phyloP scores from a whole-genome alignment of 2,329 filamentous ascomycete species.

The Fonsecaea erecta region DNA sequence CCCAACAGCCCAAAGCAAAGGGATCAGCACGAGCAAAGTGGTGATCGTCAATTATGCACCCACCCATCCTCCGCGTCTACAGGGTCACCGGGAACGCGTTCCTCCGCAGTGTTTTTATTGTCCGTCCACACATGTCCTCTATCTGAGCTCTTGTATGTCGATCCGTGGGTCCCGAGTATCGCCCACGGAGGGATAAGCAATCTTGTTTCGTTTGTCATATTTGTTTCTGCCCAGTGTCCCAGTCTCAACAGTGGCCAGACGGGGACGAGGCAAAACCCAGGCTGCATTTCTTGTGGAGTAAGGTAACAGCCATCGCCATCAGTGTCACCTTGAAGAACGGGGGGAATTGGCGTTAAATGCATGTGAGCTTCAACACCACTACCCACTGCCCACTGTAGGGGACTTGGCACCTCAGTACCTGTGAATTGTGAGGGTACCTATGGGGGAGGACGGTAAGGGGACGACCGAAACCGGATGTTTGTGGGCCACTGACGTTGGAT shows the following conservation, averaged over 20 bases:
- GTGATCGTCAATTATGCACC: slow-evolving; percentile 4
- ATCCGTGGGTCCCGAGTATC: neutral
- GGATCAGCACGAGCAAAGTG: slow-evolving; percentile 3
- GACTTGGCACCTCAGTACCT: neutral
- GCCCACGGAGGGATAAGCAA: neutral
- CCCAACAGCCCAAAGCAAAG: neutral
- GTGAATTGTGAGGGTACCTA: neutral
- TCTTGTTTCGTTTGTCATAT: neutral
- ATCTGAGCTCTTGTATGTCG: neutral
- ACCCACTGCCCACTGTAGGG: neutral
- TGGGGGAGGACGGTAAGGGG: neutral
- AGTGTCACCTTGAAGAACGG: neutral
- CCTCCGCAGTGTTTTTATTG: neutral
- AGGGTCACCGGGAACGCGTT: neutral
- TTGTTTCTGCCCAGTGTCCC: neutral
- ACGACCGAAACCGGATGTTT: neutral
- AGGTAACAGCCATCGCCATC: slow-evolving; percentile 3
- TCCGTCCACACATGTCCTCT: neutral
- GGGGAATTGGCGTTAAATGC: neutral
- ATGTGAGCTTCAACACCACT: neutral
- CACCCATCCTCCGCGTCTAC: neutral
- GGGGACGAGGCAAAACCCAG: neutral
- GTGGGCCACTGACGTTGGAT: neutral
- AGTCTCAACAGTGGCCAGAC: neutral
- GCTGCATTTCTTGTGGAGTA: slow-evolving; percentile 7